These are phyloP conservation scores for Sclerotinia nivalis DNA, from an alignment of 2,329 filamentous ascomycete genomes.

Conservation along the genomic window DNA sequence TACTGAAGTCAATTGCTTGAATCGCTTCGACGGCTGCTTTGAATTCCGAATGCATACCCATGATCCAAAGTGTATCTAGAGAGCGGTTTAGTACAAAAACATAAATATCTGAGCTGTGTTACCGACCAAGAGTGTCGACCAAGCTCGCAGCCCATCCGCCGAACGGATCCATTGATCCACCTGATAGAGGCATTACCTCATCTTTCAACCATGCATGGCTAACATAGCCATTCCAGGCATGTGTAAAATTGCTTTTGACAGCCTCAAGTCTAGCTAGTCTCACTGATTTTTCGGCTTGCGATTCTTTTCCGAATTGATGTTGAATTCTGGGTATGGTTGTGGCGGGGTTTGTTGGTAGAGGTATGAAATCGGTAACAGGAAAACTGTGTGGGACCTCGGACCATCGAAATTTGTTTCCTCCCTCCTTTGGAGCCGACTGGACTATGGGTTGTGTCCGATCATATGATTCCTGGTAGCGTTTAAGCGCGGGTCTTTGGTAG, in stretches of 20 bases:
- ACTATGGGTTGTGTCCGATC: neutral
- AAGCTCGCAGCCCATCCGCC: conserved; percentile 87
- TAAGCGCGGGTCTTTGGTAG: conserved; percentile 2
- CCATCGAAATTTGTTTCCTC: conserved; percentile 13
- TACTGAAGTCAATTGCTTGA: conserved; percentile 53
- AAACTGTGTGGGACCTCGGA: conserved; percentile 19
- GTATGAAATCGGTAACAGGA: conserved; percentile 23
- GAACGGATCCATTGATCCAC: conserved; percentile 71
- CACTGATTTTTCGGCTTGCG: conserved; percentile 17
- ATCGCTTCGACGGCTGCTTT: conserved; percentile 61
- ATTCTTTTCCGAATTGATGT: conserved; percentile 27
- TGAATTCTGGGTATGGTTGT: conserved; percentile 33
- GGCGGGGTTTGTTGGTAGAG: conserved; percentile 20
- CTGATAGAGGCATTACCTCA: conserved; percentile 73
- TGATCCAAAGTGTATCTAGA: conserved; percentile 82
- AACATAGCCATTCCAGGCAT: conserved; percentile 77
- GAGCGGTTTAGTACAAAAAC: conserved; percentile 36
- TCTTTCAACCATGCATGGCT: conserved; percentile 80
- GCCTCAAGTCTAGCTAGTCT: conserved; percentile 26
- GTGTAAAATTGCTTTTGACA: conserved; percentile 34
- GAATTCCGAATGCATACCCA: conserved; percentile 76
- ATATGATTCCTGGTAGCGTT: neutral
- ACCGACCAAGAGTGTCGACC: conserved; percentile 56
- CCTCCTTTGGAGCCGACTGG: neutral
- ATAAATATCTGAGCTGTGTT: neutral